A percentile compares a stretch with the other conserved stretches of the same genome.
Conservation (phyloP, 1,139 yeast species). For the Geotrichum phurueaensis region DNA sequence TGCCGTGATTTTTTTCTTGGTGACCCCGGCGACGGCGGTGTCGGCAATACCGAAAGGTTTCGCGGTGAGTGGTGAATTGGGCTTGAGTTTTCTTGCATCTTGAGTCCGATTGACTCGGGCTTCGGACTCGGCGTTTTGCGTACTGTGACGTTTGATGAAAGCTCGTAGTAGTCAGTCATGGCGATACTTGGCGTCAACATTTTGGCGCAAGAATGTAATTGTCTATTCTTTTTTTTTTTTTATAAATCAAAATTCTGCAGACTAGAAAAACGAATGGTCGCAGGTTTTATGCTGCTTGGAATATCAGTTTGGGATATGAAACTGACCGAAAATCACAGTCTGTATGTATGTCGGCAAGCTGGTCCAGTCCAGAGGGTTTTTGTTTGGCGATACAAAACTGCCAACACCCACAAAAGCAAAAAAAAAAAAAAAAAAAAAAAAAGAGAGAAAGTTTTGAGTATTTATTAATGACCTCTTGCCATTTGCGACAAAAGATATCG, state of each 20-base stretch:
- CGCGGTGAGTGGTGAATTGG: constrained; percentile 12
- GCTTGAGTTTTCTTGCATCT: background rate
- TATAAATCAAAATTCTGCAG: background rate
- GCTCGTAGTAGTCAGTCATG: background rate
- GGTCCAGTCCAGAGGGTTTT: too few relatives aligned
- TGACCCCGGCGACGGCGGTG: constrained; percentile 18
- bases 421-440: background rate
- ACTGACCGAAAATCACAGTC: background rate
- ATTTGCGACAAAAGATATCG: background rate
- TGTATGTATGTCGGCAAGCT: too few relatives aligned
- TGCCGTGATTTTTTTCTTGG: constrained; percentile 16
- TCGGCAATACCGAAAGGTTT: constrained; percentile 17
- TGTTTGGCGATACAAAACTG: too few relatives aligned
- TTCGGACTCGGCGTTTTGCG: background rate
- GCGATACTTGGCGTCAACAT: background rate
- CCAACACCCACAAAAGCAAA: background rate
- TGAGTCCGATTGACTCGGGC: background rate
- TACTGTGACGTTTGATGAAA: background rate
- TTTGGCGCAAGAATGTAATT: background rate
- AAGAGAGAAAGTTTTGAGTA: background rate
- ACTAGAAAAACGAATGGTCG: background rate
- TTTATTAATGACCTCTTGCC: background rate
- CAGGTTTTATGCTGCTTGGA: background rate
- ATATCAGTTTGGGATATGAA: background rate
- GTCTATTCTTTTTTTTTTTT: background rate